These are phyloP conservation scores for Lachnellula subtilissima DNA, from an alignment of 2,329 filamentous ascomycete genomes.

Conservation along the genomic window DNA sequence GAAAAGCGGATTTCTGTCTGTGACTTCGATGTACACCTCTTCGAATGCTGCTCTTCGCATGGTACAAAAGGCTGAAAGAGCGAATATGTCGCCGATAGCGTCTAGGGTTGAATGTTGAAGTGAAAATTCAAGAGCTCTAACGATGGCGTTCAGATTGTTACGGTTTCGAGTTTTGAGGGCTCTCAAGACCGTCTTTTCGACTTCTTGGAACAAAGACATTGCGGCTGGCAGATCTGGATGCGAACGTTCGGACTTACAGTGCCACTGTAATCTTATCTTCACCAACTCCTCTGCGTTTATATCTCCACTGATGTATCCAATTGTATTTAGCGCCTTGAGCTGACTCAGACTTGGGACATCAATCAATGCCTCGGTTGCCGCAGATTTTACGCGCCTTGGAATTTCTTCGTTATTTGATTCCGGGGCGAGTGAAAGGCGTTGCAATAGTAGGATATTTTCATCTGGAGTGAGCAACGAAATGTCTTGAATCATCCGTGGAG, in stretches of 20 bases:
- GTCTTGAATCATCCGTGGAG: slow-evolving; percentile 38
- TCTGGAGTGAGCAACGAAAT: slow-evolving; percentile 37
- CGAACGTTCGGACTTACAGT: slow-evolving; percentile 33
- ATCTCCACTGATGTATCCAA: slow-evolving; percentile 36
- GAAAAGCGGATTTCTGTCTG: slow-evolving; percentile 57
- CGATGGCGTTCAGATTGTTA: slow-evolving; percentile 5
- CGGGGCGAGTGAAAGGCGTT: slow-evolving; percentile 24
- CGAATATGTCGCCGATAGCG: slow-evolving; percentile 48
- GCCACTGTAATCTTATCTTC: slow-evolving; percentile 37
- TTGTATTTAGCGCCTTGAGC: slow-evolving; percentile 35
- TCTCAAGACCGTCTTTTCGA: slow-evolving; percentile 23
- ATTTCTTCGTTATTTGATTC: slow-evolving; percentile 23
- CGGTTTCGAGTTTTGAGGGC: slow-evolving; percentile 9
- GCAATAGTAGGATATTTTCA: slow-evolving; percentile 37
- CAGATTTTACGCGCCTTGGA: slow-evolving; percentile 30
- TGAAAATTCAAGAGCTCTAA: slow-evolving; percentile 1
- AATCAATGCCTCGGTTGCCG: slow-evolving; percentile 33
- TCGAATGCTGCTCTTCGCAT: slow-evolving; percentile 53
- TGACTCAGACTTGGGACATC: slow-evolving; percentile 36
- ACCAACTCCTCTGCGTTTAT: slow-evolving; percentile 33
- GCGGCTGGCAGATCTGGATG: slow-evolving; percentile 32
- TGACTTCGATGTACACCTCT: slow-evolving; percentile 59
- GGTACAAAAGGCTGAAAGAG: slow-evolving; percentile 53
- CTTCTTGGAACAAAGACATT: slow-evolving; percentile 36
- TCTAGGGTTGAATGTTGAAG: slow-evolving; percentile 31